Conservation (phyloP, 2,329 filamentous ascomycete species). For the Tolypocladium endophyticum region DNA sequence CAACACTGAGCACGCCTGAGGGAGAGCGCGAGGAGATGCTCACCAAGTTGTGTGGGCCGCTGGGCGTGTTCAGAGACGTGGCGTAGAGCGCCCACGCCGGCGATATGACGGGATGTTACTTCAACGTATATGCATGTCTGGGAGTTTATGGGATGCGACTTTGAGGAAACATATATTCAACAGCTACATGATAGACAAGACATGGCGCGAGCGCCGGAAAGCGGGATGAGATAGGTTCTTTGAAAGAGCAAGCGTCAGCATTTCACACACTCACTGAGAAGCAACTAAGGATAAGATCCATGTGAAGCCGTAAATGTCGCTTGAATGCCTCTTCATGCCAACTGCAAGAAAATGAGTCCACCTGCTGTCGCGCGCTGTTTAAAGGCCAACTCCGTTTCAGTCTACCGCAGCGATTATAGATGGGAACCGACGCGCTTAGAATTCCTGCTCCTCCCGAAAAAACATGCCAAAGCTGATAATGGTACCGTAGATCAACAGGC, state of each 20-base stretch:
- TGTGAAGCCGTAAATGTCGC: not conserved
- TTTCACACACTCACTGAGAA: not conserved
- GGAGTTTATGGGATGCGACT: slow-evolving; percentile 11
- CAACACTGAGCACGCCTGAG: slow-evolving; percentile 66
- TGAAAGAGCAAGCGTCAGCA: not conserved
- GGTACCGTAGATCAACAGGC: slow-evolving; percentile 90
- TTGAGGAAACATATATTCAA: not conserved
- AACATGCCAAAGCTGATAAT: slow-evolving; percentile 98
- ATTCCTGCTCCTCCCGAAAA: slow-evolving; percentile 96
- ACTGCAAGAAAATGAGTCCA: not conserved
- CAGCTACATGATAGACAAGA: not conserved
- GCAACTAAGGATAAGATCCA: not conserved
- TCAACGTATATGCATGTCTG: slow-evolving; percentile 22
- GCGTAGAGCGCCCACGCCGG: slow-evolving; percentile 9
- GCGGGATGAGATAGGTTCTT: not conserved
- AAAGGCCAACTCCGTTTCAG: not conserved
- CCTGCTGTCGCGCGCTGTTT: not conserved
- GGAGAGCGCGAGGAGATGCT: slow-evolving; percentile 90
- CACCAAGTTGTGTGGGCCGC: slow-evolving; percentile 54
- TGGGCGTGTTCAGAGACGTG: slow-evolving; percentile 36
- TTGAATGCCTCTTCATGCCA: not conserved
- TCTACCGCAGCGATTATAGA: not conserved
- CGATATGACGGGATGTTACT: slow-evolving; percentile 8
- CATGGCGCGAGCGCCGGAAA: not conserved
- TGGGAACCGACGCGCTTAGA: slow-evolving; percentile 37